A percentile compares a stretch with the other conserved stretches of the same genome.
phyloP scores from a whole-genome alignment of 192 early-diverging fungal genomes.

The Rhizophagus prolifer region DNA sequence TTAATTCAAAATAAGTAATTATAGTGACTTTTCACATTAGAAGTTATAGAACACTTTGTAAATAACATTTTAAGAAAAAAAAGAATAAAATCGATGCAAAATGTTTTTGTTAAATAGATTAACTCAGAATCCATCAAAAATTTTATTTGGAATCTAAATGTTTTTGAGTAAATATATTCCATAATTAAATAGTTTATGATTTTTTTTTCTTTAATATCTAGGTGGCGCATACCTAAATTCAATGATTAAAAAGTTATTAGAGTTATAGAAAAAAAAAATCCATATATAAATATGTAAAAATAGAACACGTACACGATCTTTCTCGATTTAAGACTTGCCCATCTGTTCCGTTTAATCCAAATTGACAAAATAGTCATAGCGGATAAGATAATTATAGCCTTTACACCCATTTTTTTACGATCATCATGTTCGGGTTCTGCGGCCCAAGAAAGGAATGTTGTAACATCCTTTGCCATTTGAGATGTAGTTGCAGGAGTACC shows the following conservation, averaged over 20 bases:
- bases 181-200: neutral
- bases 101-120: neutral
- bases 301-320: constrained; percentile 76
- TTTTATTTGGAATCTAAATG: neutral
- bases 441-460: constrained; percentile 93
- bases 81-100: neutral
- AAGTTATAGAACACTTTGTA: too few species aligned
- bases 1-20: too few species aligned
- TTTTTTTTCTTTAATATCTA: neutral
- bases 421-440: constrained; percentile 96
- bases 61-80: too few species aligned
- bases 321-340: constrained; percentile 85
- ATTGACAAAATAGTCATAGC: constrained; percentile 73
- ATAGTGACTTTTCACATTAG: too few species aligned
- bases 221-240: constrained; percentile 6
- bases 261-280: neutral
- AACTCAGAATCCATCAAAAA: neutral
- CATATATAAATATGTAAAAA: too few species aligned
- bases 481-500: constrained; percentile 90
- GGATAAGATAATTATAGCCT: constrained; percentile 74
- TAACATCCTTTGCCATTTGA: constrained; percentile 97
- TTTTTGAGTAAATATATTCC: neutral
- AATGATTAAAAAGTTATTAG: neutral
- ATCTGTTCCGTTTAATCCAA: constrained; percentile 94
- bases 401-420: constrained; percentile 93